Evolutionary conservation across 305 asterid genomes (phyloP), one percentile per base, ranked within the genome.

Genomic region (Striga hermonthica): DNA sequence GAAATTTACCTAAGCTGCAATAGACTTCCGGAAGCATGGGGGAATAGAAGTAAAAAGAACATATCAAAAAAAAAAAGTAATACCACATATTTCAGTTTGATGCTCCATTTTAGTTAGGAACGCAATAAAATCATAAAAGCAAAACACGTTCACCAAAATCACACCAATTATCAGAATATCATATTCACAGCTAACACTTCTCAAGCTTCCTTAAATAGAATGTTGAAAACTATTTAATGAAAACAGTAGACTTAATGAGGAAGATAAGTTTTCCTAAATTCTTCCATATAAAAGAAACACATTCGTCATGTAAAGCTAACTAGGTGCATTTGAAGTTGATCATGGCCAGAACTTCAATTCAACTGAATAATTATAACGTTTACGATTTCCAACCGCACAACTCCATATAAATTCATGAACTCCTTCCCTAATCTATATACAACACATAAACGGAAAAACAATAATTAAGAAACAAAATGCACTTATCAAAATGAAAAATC

Each of bases 1-100:
- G 28, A 16, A 36, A 53, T 69, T 11, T 62, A 50, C 7, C 57
- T 59, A 60, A 67, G 63, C 76, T 72, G 70, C 64, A 71, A 63
- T 31, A 60, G 62, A 54, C 39, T 54, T 4, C 4, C 62, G 52
- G 10, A 48, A 57, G 39, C n/a, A 58, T 10, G 13, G 5, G 9
- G 31, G 2, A 22, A 22, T 22, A 22, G 31, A 2, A 22, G 2
- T 22, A 22, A 22, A 22, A 22, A 22, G 31, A 22, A 22, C 31
- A 22, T 22, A 22, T 22, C 31, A 22, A 22, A 2, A 22, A 22
- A 22, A 22, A 1, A 22, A 22, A 22, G 31, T 22, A 22, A 22
- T 22, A 22, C 31, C 31, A 22, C 31, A 22, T 22, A 22, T 22
- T 22, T 22, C 31, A 22, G 31, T 22, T 22, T 22, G 31, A 22